Conservation (phyloP, 495 filamentous ascomycete genomes). For the Hypoxylon crocopeplum region DNA sequence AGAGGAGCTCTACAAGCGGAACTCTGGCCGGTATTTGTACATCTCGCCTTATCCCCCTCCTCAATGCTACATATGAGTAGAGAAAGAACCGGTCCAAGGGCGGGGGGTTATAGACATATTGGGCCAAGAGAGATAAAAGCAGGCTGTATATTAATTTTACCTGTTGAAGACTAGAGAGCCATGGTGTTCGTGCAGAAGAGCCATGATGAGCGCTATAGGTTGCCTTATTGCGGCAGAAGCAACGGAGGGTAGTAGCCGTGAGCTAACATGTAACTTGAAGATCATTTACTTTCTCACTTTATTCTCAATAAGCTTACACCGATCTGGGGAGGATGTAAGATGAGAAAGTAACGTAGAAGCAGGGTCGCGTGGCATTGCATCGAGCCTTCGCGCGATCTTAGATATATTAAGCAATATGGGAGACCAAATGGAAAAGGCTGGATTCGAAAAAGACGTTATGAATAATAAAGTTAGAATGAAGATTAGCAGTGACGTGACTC, state of each 20-base stretch:
- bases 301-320: not conserved
- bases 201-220: slow-evolving; percentile 6
- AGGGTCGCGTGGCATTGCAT: slow-evolving; percentile 9
- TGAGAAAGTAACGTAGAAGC: slow-evolving; percentile 1
- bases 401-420: slow-evolving; percentile 24
- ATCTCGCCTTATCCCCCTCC: slow-evolving; percentile 2
- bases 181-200: not conserved
- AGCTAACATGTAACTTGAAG: not conserved
- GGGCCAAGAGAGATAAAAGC: slow-evolving; percentile 12
- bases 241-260: slow-evolving; percentile 15
- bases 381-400: not conserved
- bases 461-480: too few relatives aligned
- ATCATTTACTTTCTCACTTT: not conserved
- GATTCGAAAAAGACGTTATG: not conserved
- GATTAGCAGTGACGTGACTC: too few relatives aligned
- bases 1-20: not conserved
- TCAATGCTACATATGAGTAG: not conserved
- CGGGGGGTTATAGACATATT: slow-evolving; percentile 5
- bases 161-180: not conserved
- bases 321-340: not conserved
- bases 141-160: slow-evolving; percentile 17
- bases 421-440: not conserved
- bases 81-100: not conserved
- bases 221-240: slow-evolving; percentile 12
- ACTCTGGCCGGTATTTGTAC: slow-evolving; percentile 12